Conservation (phyloP, 495 filamentous ascomycete genomes). For the Xylona heveae region DNA sequence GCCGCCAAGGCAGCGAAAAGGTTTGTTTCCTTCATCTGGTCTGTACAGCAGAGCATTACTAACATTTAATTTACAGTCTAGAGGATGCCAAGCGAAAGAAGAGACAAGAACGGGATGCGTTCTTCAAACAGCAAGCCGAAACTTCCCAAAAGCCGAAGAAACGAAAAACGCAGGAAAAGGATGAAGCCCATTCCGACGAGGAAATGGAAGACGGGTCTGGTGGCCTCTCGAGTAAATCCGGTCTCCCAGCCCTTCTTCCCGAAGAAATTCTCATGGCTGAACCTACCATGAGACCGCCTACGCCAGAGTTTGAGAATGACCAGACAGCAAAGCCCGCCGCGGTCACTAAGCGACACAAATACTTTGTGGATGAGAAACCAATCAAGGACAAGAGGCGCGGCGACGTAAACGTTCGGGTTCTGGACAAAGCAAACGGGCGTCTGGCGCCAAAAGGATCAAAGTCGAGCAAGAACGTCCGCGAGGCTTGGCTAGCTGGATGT, state of each 20-base stretch:
- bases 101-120: conserved; percentile 25
- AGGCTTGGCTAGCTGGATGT: conserved; percentile 25
- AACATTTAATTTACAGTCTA: conserved; percentile 11
- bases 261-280: conserved; percentile 29
- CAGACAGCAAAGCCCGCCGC: conserved; percentile 12
- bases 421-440: conserved; percentile 19
- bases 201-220: background rate
- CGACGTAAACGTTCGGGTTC: conserved; percentile 28
- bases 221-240: conserved; percentile 3
- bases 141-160: background rate
- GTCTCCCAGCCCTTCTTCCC: conserved; percentile 27
- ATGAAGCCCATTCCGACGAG: background rate
- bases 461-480: conserved; percentile 21
- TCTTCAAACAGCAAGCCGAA: conserved; percentile 22
- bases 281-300: conserved; percentile 19
- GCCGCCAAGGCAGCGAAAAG: conserved; percentile 8
- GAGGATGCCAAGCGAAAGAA: conserved; percentile 21
- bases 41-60: conserved; percentile 1
- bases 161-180: conserved; percentile 2
- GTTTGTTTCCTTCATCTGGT: conserved; percentile 1
- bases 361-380: conserved; percentile 25
- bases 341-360: conserved; percentile 22
- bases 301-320: conserved; percentile 16
- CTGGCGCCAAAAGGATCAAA: conserved; percentile 30
- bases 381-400: conserved; percentile 32